Conservation (phyloP, 257 asterid genomes). For the Penstemon davidsonii region DNA sequence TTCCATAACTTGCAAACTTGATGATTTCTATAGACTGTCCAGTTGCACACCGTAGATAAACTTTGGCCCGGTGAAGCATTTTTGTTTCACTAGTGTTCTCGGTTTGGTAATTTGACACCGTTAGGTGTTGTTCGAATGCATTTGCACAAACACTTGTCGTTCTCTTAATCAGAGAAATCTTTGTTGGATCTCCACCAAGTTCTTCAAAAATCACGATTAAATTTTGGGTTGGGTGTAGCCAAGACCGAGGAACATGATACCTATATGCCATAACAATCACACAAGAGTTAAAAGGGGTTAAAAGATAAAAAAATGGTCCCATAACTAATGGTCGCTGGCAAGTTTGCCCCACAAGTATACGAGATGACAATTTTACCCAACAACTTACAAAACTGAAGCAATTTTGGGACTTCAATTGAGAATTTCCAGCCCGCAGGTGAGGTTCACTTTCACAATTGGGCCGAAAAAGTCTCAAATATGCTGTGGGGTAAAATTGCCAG, state of each 20-base stretch:
- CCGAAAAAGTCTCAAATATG: too few relatives aligned
- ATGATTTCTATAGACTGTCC: conserved; percentile 49
- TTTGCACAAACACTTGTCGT: conserved; percentile 39
- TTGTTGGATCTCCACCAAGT: conserved; percentile 57
- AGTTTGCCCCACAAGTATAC: too few relatives aligned
- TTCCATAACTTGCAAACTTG: conserved; percentile 61
- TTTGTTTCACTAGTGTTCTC: conserved; percentile 25
- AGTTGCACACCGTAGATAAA: conserved; percentile 45
- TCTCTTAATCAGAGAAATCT: conserved; percentile 48
- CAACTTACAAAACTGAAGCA: too few relatives aligned
- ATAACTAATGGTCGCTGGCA: too few relatives aligned
- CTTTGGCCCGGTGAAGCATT: conserved; percentile 41
- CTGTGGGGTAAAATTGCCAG: too few relatives aligned
- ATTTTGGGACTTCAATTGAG: too few relatives aligned
- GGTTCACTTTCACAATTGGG: too few relatives aligned
- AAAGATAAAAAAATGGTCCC: too few relatives aligned
- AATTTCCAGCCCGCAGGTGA: too few relatives aligned
- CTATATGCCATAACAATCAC: conserved; percentile 26
- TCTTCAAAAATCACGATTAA: conserved; percentile 63
- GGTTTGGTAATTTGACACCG: conserved; percentile 37
- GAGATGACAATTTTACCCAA: too few relatives aligned
- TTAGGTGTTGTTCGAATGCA: conserved; percentile 40
- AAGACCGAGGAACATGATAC: conserved; percentile 84
- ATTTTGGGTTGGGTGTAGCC: conserved; percentile 60
- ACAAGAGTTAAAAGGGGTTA: too few relatives aligned